Percentiles rank a stretch among this genome's conserved stretches.
Conservation (phyloP, 202 grass and related monocot species). For the Carex sylvatica region DNA sequence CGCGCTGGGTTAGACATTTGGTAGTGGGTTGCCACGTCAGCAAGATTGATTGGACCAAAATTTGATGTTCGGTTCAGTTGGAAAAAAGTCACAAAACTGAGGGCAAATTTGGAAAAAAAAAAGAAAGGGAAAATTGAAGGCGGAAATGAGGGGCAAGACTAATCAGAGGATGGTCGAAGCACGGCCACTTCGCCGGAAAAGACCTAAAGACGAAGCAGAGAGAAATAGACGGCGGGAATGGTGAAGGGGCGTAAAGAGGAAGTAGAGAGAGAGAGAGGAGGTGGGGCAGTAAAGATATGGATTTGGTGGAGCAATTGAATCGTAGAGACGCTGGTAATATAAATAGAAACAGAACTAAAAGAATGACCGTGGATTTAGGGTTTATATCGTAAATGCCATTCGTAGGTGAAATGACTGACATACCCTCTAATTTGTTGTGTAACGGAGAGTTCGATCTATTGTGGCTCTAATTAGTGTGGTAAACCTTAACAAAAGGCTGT, state of each 20-base stretch:
- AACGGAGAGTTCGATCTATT: neutral
- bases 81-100: conserved; percentile 9
- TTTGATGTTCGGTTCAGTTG: neutral
- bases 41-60: conserved; percentile 30
- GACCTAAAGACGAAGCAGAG: neutral
- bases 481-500: neutral
- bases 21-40: conserved; percentile 32
- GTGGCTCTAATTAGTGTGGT: neutral
- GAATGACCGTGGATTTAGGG: neutral
- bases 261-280: neutral
- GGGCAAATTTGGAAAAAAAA: conserved; percentile 10
- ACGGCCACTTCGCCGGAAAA: neutral
- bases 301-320: neutral
- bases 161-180: conserved; percentile 19
- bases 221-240: neutral
- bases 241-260: neutral
- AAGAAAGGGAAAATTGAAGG: neutral
- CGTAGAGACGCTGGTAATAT: neutral
- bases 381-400: conserved; percentile 13
- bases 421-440: neutral
- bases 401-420: neutral
- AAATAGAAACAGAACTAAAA: neutral
- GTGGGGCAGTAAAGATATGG: neutral
- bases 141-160: conserved; percentile 5
- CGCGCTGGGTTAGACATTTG: conserved; percentile 43